A percentile compares a stretch with the other conserved stretches of the same genome.
Conservation (phyloP, 176 grass and related monocot genomes). For the Bromus sterilis region DNA sequence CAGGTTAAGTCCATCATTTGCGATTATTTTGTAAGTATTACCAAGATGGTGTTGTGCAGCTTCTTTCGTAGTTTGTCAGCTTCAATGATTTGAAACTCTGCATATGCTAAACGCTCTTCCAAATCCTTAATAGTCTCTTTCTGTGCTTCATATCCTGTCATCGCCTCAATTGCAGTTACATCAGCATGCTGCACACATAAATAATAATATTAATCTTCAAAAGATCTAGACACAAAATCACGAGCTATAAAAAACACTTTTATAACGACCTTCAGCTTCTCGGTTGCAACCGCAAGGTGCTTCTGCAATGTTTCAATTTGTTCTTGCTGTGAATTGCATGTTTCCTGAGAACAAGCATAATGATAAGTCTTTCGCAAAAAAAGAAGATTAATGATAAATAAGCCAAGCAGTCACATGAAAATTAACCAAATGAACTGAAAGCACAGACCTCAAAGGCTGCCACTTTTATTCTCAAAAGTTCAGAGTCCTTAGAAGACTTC, state of each 20-base stretch:
- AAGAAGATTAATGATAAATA: not conserved
- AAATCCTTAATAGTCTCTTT: slow-evolving; percentile 65
- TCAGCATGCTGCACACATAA: slow-evolving; percentile 61
- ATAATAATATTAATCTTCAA: not conserved
- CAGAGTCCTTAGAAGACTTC: slow-evolving; percentile 46
- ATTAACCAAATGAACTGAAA: not conserved
- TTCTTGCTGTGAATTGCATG: slow-evolving; percentile 41
- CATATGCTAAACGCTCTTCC: slow-evolving; percentile 55
- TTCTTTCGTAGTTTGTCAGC: slow-evolving; percentile 80
- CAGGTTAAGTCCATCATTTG: not conserved
- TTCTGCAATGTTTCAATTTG: slow-evolving; percentile 51
- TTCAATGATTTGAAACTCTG: slow-evolving; percentile 81
- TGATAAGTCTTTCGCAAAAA: not conserved
- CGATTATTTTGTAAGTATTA: not conserved
- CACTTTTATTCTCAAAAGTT: slow-evolving; percentile 20
- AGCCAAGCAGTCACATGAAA: not conserved
- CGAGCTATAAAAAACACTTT: not conserved
- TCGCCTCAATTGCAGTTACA: slow-evolving; percentile 51
- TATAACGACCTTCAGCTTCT: slow-evolving; percentile 66
- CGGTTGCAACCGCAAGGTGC: slow-evolving; percentile 47
- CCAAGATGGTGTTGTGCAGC: slow-evolving; percentile 94
- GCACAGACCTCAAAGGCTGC: slow-evolving; percentile 64
- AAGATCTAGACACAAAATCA: not conserved
- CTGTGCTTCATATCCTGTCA: slow-evolving; percentile 63
- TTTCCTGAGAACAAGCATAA: slow-evolving; percentile 36